Conservation (phyloP, 2,329 filamentous ascomycete genomes). For the Colletotrichum incanum region DNA sequence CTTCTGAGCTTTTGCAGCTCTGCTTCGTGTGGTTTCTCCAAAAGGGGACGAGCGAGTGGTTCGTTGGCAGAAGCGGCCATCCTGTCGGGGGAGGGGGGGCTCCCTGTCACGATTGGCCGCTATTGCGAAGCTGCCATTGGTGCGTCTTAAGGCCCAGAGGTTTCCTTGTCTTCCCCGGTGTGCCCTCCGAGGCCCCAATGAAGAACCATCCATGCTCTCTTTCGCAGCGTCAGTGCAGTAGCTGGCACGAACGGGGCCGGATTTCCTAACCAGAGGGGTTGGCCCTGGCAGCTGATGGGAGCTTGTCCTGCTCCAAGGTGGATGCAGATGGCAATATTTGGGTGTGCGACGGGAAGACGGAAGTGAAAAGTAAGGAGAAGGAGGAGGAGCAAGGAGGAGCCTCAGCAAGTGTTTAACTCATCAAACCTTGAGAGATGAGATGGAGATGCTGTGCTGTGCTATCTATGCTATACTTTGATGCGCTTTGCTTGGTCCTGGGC, state of each 20-base stretch:
- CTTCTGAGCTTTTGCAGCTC: background rate
- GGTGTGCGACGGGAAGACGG: background rate
- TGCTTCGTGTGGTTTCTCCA: constrained; percentile 36
- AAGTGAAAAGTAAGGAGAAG: background rate
- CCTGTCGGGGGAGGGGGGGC: constrained; percentile 18
- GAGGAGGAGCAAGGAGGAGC: background rate
- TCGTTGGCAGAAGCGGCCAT: constrained; percentile 27
- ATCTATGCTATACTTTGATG: background rate
- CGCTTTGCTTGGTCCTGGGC: background rate
- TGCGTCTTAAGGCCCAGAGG: constrained; percentile 23
- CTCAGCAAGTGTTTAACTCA: background rate
- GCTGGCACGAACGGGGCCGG: constrained; percentile 28
- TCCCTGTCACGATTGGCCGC: constrained; percentile 30
- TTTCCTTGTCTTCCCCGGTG: constrained; percentile 5
- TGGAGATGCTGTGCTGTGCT: background rate
- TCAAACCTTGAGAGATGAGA: constrained; percentile 3
- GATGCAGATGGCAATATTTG: background rate
- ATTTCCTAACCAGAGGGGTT: background rate
- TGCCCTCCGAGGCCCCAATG: constrained; percentile 26
- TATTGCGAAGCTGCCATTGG: constrained; percentile 36
- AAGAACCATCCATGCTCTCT: constrained; percentile 23
- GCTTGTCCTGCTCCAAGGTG: background rate
- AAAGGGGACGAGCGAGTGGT: constrained; percentile 29
- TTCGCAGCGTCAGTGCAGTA: constrained; percentile 30
- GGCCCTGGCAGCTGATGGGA: constrained; percentile 12